These are phyloP conservation scores for Fraxinus velutina DNA, from an alignment of 305 asterid species.

Conservation along the genomic window DNA sequence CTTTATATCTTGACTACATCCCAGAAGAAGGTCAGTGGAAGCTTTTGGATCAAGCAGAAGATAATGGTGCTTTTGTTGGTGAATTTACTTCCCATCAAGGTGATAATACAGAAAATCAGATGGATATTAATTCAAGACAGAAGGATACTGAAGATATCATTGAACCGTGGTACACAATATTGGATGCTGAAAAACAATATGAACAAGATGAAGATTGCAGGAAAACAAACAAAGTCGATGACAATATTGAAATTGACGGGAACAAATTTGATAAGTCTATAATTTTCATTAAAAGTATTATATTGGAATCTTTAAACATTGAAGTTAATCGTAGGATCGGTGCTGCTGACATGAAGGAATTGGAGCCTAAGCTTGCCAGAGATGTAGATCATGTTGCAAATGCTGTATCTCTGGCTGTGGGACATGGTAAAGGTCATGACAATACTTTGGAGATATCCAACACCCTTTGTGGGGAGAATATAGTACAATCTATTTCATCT, in stretches of 20 bases:
- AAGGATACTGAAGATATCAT: conserved; percentile 35
- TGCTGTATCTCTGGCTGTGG: conserved; percentile 59
- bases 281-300: conserved; percentile 44
- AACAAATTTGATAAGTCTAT: conserved; percentile 30
- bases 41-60: conserved; percentile 51
- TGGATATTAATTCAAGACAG: conserved; percentile 20
- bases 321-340: conserved; percentile 73
- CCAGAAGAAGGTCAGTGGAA: conserved; percentile 84
- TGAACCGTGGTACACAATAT: conserved; percentile 67
- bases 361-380: conserved; percentile 54
- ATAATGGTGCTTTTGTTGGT: conserved; percentile 29
- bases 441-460: conserved; percentile 34
- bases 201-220: conserved; percentile 38
- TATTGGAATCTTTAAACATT: conserved; percentile 54
- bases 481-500: conserved; percentile 55
- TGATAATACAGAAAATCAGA: conserved; percentile 24
- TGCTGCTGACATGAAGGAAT: conserved; percentile 48
- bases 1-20: conserved; percentile 55
- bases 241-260: conserved; percentile 30
- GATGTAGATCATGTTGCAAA: conserved; percentile 72
- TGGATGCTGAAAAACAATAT: conserved; percentile 48
- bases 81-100: conserved; percentile 24
- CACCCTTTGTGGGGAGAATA: conserved; percentile 55
- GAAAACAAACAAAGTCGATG: conserved; percentile 24
- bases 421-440: conserved; percentile 32